phyloP scores from a whole-genome alignment of 2,329 filamentous ascomycete species.

The Fusarium anguioides region DNA sequence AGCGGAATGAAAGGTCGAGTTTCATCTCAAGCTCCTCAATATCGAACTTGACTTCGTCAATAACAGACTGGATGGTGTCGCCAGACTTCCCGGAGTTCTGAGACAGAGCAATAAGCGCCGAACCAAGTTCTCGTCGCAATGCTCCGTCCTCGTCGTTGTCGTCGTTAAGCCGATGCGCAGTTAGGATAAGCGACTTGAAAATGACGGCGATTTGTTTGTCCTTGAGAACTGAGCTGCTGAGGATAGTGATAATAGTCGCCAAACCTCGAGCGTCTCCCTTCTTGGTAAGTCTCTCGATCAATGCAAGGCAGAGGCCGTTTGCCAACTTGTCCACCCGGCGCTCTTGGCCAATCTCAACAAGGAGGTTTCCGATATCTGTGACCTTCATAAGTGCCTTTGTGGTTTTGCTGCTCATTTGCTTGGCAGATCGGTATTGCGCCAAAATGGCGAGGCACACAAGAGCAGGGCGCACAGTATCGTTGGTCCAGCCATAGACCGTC shows the following conservation, averaged over 20 bases:
- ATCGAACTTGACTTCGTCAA: conserved; percentile 75
- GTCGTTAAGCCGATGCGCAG: conserved; percentile 68
- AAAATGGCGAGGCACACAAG: conserved; percentile 84
- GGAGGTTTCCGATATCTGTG: conserved; percentile 66
- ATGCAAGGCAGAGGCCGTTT: conserved; percentile 75
- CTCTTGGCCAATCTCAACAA: conserved; percentile 71
- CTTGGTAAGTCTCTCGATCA: conserved; percentile 70
- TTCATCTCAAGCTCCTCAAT: conserved; percentile 80
- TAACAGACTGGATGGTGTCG: conserved; percentile 72
- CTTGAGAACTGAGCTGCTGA: conserved; percentile 69
- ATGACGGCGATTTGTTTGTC: conserved; percentile 72
- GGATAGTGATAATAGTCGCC: conserved; percentile 68
- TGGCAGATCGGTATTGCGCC: conserved; percentile 79
- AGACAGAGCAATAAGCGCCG: conserved; percentile 73
- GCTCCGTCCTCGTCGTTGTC: conserved; percentile 64
- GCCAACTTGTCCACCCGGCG: conserved; percentile 77
- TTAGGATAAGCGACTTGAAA: conserved; percentile 72
- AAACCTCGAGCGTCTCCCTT: conserved; percentile 69
- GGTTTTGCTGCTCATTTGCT: conserved; percentile 75
- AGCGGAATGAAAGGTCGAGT: conserved; percentile 75
- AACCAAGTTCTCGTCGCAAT: conserved; percentile 72
- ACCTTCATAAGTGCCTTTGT: conserved; percentile 75
- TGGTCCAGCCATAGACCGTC: conserved; percentile 79
- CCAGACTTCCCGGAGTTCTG: conserved; percentile 68
- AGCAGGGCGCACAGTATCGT: conserved; percentile 77